These are phyloP conservation scores for Aspergillus hortae DNA, from an alignment of 2,329 filamentous ascomycete species.

Conservation along the genomic window DNA sequence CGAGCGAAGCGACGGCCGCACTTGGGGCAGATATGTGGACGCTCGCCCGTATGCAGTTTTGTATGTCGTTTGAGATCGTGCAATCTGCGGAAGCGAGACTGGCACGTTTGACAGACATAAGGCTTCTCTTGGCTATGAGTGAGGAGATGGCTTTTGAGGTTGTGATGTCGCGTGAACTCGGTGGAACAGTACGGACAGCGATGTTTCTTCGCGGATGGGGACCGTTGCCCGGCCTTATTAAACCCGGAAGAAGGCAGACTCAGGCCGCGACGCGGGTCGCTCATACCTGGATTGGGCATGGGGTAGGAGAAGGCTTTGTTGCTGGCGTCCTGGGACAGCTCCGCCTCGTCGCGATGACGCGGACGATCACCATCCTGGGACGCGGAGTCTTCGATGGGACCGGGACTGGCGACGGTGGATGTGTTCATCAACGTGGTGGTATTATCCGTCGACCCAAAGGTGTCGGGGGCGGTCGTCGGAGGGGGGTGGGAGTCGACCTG, in stretches of 20 bases:
- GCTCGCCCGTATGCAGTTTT: slow-evolving; percentile 94
- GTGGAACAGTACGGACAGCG: slow-evolving; percentile 96
- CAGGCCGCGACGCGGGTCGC: slow-evolving; percentile 55
- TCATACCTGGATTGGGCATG: slow-evolving; percentile 50
- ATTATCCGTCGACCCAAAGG: slow-evolving; percentile 51
- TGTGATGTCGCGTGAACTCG: slow-evolving; percentile 95
- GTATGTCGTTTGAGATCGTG: slow-evolving; percentile 95
- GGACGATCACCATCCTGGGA: slow-evolving; percentile 42
- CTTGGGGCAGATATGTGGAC: slow-evolving; percentile 90
- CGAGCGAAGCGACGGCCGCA: slow-evolving; percentile 93
- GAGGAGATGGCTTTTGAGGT: slow-evolving; percentile 93
- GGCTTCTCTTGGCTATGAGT: slow-evolving; percentile 99
- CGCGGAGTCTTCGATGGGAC: slow-evolving; percentile 43
- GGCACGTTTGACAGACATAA: slow-evolving; percentile 88
- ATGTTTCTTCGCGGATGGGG: slow-evolving; percentile 81
- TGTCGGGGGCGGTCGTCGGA: slow-evolving; percentile 46
- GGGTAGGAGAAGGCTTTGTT: slow-evolving; percentile 64
- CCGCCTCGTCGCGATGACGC: slow-evolving; percentile 33
- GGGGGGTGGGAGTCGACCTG: slow-evolving; percentile 50
- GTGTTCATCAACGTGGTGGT: slow-evolving; percentile 50
- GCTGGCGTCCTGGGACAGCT: slow-evolving; percentile 37
- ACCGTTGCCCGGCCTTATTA: slow-evolving; percentile 58
- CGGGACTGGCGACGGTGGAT: slow-evolving; percentile 47
- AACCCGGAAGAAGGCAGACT: slow-evolving; percentile 57
- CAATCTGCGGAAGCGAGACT: slow-evolving; percentile 84